Evolutionary conservation across 164 flowering plant species (phyloP).

Genomic region (Cinnamomum micranthum): DNA sequence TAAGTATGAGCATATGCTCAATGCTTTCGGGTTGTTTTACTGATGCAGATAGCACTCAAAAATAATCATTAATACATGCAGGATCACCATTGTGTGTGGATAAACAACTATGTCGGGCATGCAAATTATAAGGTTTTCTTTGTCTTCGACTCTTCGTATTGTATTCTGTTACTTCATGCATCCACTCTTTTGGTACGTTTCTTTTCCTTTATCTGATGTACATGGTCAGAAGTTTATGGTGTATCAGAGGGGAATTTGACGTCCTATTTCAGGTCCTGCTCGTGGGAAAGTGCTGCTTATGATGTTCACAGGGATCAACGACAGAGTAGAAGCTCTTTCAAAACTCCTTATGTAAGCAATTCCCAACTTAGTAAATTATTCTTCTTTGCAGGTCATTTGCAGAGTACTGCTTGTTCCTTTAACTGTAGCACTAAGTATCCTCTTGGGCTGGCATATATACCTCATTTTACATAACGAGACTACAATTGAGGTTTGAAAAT

Average conservation of each 20-base stretch:
- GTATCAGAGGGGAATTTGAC: background rate
- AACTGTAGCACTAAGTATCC: constrained; percentile 56
- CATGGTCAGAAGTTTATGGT: background rate
- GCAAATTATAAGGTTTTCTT: constrained; percentile 89
- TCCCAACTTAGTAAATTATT: background rate
- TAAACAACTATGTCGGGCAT: constrained; percentile 93
- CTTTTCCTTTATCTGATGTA: background rate
- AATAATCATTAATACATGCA: constrained; percentile 33
- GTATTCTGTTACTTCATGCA: constrained; percentile 68
- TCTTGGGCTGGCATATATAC: constrained; percentile 81
- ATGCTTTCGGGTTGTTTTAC: background rate
- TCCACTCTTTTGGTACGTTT: constrained; percentile 70
- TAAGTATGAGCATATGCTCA: constrained; percentile 28
- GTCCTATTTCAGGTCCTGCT: background rate
- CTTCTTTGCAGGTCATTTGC: constrained; percentile 53
- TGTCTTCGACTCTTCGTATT: constrained; percentile 63
- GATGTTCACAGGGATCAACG: background rate
- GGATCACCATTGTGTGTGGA: constrained; percentile 99
- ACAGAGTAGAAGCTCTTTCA: background rate
- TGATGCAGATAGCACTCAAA: constrained; percentile 1
- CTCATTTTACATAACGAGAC: constrained; percentile 80
- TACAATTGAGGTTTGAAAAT: constrained; percentile 74
- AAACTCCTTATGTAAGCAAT: background rate
- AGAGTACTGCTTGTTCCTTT: constrained; percentile 64
- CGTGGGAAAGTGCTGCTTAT: background rate